phyloP scores from a whole-genome alignment of 345 rosid species.

The Geranium brycei region DNA sequence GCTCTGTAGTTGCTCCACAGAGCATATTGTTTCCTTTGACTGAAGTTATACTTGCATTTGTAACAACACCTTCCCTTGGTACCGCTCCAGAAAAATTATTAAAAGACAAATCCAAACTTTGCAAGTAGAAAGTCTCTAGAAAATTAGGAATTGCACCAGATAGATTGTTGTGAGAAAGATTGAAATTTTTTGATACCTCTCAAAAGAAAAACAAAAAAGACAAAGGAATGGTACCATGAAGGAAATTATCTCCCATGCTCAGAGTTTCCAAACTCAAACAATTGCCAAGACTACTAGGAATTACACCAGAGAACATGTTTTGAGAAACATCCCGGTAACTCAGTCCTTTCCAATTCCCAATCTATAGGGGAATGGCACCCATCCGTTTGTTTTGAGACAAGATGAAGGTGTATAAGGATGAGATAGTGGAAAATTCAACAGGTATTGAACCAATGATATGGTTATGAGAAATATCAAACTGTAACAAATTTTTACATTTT shows the following conservation, averaged over 20 bases:
- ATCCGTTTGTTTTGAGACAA: slow-evolving; percentile 12
- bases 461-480: background rate
- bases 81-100: slow-evolving; percentile 2
- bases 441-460: slow-evolving; percentile 11
- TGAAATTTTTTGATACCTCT: background rate
- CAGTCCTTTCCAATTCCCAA: slow-evolving; percentile 4
- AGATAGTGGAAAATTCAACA: slow-evolving; percentile 5
- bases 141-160: background rate
- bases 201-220: slow-evolving; percentile 1
- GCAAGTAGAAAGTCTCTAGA: background rate
- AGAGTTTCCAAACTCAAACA: slow-evolving; percentile 5
- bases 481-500: background rate
- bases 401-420: slow-evolving; percentile 5
- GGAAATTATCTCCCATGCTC: background rate
- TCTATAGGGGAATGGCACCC: slow-evolving; percentile 10
- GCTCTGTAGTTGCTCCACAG: background rate
- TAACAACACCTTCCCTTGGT: background rate
- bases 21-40: slow-evolving; percentile 4
- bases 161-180: slow-evolving; percentile 2
- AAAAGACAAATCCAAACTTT: slow-evolving; percentile 7
- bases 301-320: slow-evolving; percentile 3
- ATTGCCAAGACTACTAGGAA: slow-evolving; percentile 6
- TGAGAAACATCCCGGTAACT: background rate
- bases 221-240: slow-evolving; percentile 1
- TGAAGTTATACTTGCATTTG: background rate